A percentile compares a stretch with the other conserved stretches of the same genome.
These are phyloP conservation scores for Endogone sp. DNA, from an alignment of 192 early-diverging fungal species.

Conservation along the genomic window DNA sequence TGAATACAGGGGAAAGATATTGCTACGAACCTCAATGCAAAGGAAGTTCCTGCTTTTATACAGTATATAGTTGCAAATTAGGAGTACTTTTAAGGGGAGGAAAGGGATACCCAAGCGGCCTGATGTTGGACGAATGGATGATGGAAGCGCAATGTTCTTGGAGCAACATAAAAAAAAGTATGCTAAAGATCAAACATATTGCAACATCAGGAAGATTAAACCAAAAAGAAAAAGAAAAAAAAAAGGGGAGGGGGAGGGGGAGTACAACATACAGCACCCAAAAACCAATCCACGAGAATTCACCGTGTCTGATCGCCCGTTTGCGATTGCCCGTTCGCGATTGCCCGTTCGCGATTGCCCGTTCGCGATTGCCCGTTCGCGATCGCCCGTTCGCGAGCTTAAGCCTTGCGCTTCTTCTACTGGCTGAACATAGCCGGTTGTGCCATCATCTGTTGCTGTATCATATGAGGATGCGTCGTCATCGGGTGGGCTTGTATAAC, in stretches of 20 bases:
- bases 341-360: too few species aligned
- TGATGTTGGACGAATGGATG: neutral
- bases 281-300: too few species aligned
- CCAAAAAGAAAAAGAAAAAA: too few species aligned
- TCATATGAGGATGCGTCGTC: neutral
- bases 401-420: neutral
- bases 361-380: too few species aligned
- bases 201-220: too few species aligned
- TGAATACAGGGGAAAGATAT: neutral
- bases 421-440: neutral
- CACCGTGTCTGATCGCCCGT: too few species aligned
- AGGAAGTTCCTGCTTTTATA: neutral
- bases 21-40: neutral
- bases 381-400: too few species aligned
- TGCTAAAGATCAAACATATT: too few species aligned
- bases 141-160: neutral
- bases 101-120: too few species aligned
- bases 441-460: neutral
- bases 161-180: too few species aligned
- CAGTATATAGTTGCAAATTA: neutral
- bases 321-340: too few species aligned
- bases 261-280: neutral
- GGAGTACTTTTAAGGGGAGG: neutral
- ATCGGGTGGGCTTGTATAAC: neutral
- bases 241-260: too few species aligned